These are phyloP conservation scores for Arthroderma uncinatum DNA, from an alignment of 2,329 filamentous ascomycete species.

Conservation along the genomic window DNA sequence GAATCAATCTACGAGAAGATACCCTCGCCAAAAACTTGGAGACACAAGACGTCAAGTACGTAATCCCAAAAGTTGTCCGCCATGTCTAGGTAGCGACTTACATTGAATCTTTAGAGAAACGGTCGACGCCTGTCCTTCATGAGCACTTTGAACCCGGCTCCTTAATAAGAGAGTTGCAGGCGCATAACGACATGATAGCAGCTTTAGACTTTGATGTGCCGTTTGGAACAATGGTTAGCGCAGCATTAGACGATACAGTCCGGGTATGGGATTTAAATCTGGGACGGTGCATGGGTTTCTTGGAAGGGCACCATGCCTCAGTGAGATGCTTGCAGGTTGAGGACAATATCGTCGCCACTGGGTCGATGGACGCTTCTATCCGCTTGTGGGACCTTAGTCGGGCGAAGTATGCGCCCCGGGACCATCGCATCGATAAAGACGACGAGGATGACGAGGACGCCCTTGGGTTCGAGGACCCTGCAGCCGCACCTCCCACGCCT, in stretches of 20 bases:
- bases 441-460: slow-evolving; percentile 45
- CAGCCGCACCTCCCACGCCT: slow-evolving; percentile 56
- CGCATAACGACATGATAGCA: slow-evolving; percentile 78
- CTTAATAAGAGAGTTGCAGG: slow-evolving; percentile 74
- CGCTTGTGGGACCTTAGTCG: slow-evolving; percentile 88
- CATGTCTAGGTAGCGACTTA: slow-evolving; percentile 5
- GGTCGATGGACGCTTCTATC: slow-evolving; percentile 89
- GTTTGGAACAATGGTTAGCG: slow-evolving; percentile 87
- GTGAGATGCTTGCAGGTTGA: slow-evolving; percentile 87
- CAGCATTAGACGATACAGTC: slow-evolving; percentile 84
- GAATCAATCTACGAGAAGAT: slow-evolving; percentile 95
- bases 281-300: slow-evolving; percentile 76
- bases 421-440: slow-evolving; percentile 48
- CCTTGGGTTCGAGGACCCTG: slow-evolving; percentile 60
- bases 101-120: slow-evolving; percentile 33
- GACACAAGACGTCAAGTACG: slow-evolving; percentile 36
- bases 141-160: slow-evolving; percentile 89
- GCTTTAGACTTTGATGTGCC: slow-evolving; percentile 94
- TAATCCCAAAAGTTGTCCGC: neutral
- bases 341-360: slow-evolving; percentile 89
- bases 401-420: slow-evolving; percentile 67
- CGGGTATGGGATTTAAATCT: slow-evolving; percentile 94
- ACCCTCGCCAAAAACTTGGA: slow-evolving; percentile 49
- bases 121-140: slow-evolving; percentile 86
- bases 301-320: slow-evolving; percentile 91